Evolutionary conservation across 139 green algal species (phyloP).

Genomic region (Bryopsis sp.): DNA sequence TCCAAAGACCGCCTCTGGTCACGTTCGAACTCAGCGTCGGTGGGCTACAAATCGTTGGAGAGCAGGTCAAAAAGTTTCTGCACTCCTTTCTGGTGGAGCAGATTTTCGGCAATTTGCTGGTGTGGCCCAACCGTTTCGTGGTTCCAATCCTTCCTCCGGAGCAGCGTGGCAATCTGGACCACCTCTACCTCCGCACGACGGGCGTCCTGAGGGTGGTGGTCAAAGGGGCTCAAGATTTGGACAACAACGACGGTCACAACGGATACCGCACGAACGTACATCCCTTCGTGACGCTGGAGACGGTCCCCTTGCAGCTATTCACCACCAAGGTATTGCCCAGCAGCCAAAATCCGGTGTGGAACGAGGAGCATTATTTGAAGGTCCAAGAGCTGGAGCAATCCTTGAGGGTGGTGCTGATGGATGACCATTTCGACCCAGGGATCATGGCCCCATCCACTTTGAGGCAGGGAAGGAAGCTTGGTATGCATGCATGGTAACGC

Average conservation of each 20-base stretch:
- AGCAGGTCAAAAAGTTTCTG: slow-evolving; percentile 4
- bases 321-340: background rate
- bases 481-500: too few relatives aligned
- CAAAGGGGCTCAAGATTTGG: background rate
- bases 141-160: slow-evolving; percentile 13
- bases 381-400: slow-evolving; percentile 12
- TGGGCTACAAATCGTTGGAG: background rate
- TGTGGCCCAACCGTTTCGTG: background rate
- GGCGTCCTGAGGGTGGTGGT: slow-evolving; percentile 9
- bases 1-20: background rate
- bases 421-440: slow-evolving; percentile 11
- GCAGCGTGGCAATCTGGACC: slow-evolving; percentile 7
- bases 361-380: slow-evolving; percentile 17
- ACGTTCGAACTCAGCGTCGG: background rate
- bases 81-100: background rate
- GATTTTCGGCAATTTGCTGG: background rate
- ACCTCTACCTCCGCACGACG: slow-evolving; percentile 1
- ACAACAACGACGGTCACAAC: background rate
- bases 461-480: slow-evolving; percentile 2
- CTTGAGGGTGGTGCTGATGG: background rate
- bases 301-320: slow-evolving; percentile 2
- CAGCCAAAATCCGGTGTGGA: background rate
- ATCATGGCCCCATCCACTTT: background rate
- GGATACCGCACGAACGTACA: background rate
- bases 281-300: background rate